Percentiles rank a stretch among this genome's conserved stretches.
These are phyloP conservation scores for Paxillus rubicundulus DNA, from an alignment of 768 basidiomycete species.

Conservation along the genomic window DNA sequence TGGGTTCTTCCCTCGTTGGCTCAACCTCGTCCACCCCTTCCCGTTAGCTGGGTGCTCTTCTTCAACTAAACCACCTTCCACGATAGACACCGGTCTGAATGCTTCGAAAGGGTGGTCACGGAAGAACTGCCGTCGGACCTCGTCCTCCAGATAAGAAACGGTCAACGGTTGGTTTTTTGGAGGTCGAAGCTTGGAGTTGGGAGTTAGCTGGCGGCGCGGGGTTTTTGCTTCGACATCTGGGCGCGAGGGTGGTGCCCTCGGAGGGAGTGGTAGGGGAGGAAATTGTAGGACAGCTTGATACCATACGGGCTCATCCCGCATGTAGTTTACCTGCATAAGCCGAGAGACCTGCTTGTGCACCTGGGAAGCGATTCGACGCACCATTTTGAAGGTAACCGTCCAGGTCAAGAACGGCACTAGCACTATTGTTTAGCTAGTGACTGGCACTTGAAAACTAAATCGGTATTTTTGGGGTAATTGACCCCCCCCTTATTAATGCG, in stretches of 20 bases:
- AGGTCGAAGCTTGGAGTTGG: slow-evolving; percentile 27
- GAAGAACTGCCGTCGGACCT: slow-evolving; percentile 88
- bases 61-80: slow-evolving; percentile 64
- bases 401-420: background rate
- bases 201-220: slow-evolving; percentile 20
- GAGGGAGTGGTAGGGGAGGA: slow-evolving; percentile 84
- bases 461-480: background rate
- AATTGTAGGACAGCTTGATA: slow-evolving; percentile 80
- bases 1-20: slow-evolving; percentile 81
- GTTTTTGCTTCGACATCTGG: slow-evolving; percentile 49
- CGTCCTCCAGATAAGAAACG: slow-evolving; percentile 81
- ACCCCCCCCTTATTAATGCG: too few relatives aligned
- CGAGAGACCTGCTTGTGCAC: slow-evolving; percentile 87
- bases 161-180: slow-evolving; percentile 49
- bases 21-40: slow-evolving; percentile 69
- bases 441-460: background rate
- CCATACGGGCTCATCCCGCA: slow-evolving; percentile 75
- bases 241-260: slow-evolving; percentile 64
- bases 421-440: background rate
- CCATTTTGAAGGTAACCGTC: slow-evolving; percentile 43
- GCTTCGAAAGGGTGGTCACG: slow-evolving; percentile 95
- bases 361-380: slow-evolving; percentile 78
- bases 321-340: slow-evolving; percentile 62
- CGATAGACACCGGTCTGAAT: slow-evolving; percentile 72
- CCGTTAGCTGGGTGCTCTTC: slow-evolving; percentile 58